phyloP scores from a whole-genome alignment of 2,329 filamentous ascomycete genomes.

The Aspergillus uvarum region DNA sequence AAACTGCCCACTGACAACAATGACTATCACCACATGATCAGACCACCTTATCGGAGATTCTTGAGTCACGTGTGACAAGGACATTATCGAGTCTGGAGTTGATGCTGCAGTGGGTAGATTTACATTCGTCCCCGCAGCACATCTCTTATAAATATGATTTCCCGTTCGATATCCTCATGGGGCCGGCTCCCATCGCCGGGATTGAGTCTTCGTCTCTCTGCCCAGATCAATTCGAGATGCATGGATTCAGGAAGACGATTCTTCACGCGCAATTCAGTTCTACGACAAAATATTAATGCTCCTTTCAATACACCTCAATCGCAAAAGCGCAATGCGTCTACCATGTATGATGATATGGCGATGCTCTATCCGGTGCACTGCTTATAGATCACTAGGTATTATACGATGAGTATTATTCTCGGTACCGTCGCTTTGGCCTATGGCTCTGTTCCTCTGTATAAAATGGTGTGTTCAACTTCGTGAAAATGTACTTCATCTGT shows the following conservation, averaged over 20 bases:
- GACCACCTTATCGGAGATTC: neutral
- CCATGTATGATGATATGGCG: slow-evolving; percentile 53
- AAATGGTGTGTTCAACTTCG: slow-evolving; percentile 53
- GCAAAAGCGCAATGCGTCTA: slow-evolving; percentile 54
- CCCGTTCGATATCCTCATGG: slow-evolving; percentile 27
- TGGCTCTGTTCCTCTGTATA: slow-evolving; percentile 66
- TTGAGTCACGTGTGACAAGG: slow-evolving; percentile 21
- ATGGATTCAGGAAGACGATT: slow-evolving; percentile 28
- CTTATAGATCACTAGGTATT: slow-evolving; percentile 52
- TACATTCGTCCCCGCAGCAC: slow-evolving; percentile 18
- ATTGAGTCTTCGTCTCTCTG: slow-evolving; percentile 14
- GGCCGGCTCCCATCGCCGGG: slow-evolving; percentile 22
- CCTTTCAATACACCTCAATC: slow-evolving; percentile 38
- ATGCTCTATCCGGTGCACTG: slow-evolving; percentile 3
- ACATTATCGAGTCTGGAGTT: slow-evolving; percentile 8
- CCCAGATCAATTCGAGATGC: slow-evolving; percentile 16
- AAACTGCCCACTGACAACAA: neutral
- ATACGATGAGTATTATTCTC: slow-evolving; percentile 62
- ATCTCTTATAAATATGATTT: slow-evolving; percentile 28
- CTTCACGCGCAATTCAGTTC: slow-evolving; percentile 35
- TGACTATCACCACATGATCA: neutral
- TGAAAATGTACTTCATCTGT: neutral
- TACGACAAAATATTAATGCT: slow-evolving; percentile 28
- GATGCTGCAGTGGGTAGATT: neutral
- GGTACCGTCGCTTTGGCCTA: slow-evolving; percentile 64